Evolutionary conservation across 1,284 basidiomycete genomes (phyloP), one percentile per base, ranked within the genome.

Genomic region (Rhizoctonia solani): DNA sequence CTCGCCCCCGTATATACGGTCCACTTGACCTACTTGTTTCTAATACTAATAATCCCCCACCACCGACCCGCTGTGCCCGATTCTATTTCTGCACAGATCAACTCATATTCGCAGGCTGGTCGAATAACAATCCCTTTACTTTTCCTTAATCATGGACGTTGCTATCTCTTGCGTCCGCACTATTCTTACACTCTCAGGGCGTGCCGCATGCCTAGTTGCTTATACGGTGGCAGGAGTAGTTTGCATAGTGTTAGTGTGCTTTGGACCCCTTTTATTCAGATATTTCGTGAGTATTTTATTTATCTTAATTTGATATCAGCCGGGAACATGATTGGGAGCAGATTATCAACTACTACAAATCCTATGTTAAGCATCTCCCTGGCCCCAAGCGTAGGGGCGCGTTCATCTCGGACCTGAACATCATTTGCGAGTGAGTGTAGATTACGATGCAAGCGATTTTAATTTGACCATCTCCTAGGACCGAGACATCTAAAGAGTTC

Each of bases 321-420:
- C n/a, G n/a, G n/a, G n/a, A n/a, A n/a, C n/a, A n/a, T n/a, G n/a
- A n/a, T n/a, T n/a, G n/a, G n/a, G n/a, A n/a, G 11, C 32, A 61
- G 58, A 34, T 61, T n/a, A 32, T 47, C 34, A 9, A 44, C 44
- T 66, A 56, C 23, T 70, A 50, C 46, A 68, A 56, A 37, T 68
- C 69, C 16, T 54, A 53, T 16, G 53, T 70, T 32, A 68, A 50
- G 29, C 34, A 49, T 44, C 53, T 70, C 23, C 69, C 69, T 25
- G 69, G 69, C 11, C 69, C 69, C 32, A 59, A 54, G 39, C 21
- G 56, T 4, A 50, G 69, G 56, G 59, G 66, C 16, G 34, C 61
- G n/a, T 70, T 70, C 30, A 53, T 67, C n/a, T 21, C 49, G 11
- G 59, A 63, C 27, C 59, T 63, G 34, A 3, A 49, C 25, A 63